Percentiles rank a stretch among this genome's conserved stretches.
Conservation (phyloP, 129 eudicot species). For the Smallanthus sonchifolius region DNA sequence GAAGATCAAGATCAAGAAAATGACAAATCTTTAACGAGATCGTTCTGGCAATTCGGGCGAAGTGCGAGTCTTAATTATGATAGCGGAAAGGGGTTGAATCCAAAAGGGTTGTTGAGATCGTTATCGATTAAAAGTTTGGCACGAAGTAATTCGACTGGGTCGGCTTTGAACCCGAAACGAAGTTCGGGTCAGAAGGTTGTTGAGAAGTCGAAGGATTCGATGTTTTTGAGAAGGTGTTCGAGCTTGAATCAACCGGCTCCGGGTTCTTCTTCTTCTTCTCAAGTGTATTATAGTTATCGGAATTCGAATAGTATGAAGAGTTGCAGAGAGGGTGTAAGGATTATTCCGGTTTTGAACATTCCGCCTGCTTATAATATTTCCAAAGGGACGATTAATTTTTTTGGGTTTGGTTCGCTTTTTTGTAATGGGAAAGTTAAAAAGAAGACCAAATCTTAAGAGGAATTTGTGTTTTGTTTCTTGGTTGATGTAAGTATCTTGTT, state of each 20-base stretch:
- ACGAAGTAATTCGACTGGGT: conserved; percentile 88
- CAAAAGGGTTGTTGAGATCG: conserved; percentile 50
- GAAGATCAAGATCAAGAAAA: conserved; percentile 26
- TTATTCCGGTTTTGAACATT: conserved; percentile 73
- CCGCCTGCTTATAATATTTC: conserved; percentile 53
- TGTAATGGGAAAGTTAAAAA: conserved; percentile 68
- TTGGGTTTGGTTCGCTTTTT: conserved; percentile 78
- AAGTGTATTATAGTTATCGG: conserved; percentile 26
- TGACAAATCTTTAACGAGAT: conserved; percentile 31
- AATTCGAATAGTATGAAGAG: conserved; percentile 32
- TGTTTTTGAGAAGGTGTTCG: conserved; percentile 23
- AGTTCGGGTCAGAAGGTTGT: conserved; percentile 13
- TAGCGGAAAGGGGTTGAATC: conserved; percentile 19
- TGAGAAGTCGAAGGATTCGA: conserved; percentile 41
- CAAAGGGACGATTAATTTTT: conserved; percentile 55
- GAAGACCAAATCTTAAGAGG: conserved; percentile 47
- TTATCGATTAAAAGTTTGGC: conserved; percentile 41
- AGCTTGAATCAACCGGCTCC: conserved; percentile 32
- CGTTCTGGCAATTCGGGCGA: conserved; percentile 82
- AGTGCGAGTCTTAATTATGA: conserved; percentile 68
- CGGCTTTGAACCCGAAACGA: conserved; percentile 59
- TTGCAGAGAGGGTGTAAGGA: conserved; percentile 45
- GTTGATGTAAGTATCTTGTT: conserved; percentile 21
- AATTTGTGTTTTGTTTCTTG: conserved; percentile 5
- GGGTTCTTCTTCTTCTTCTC: conserved; percentile 16